Evolutionary conservation across 1,139 yeast species (phyloP).

Genomic region (Yamadazyma songkhlaensis): DNA sequence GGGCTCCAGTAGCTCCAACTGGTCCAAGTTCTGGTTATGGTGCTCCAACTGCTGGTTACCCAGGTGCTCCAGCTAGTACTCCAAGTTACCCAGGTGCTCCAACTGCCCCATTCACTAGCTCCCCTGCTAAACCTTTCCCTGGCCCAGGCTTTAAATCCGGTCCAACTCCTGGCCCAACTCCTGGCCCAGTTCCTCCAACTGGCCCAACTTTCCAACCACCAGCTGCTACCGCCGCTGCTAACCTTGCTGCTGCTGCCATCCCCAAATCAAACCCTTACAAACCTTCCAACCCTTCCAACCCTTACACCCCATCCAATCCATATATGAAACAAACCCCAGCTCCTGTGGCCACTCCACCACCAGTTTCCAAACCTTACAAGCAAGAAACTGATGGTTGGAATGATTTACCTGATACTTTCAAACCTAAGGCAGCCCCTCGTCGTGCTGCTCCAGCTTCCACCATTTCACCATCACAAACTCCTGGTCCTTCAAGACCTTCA

Average conservation of each 20-base stretch:
- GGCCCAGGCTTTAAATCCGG: too few species aligned
- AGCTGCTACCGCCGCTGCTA: too few species aligned
- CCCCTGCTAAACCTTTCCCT: too few species aligned
- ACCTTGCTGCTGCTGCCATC: too few species aligned
- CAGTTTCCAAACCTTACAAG: conserved; percentile 43
- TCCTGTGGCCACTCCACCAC: conserved; percentile 16
- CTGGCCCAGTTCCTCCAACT: too few species aligned
- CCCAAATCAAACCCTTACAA: conserved; percentile 5
- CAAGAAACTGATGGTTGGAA: conserved; percentile 88
- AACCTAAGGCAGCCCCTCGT: conserved; percentile 46
- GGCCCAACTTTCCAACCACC: too few species aligned
- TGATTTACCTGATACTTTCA: conserved; percentile 77
- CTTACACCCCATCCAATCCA: conserved; percentile 16
- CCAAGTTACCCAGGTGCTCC: too few species aligned
- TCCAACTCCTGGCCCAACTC: too few species aligned
- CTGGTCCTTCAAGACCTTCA: conserved; percentile 14
- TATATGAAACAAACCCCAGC: conserved; percentile 12
- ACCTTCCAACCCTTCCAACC: conserved; percentile 10
- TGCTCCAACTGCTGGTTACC: too few species aligned
- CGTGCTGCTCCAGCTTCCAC: conserved; percentile 46
- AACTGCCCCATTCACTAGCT: too few species aligned
- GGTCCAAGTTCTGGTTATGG: too few species aligned
- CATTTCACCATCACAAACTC: conserved; percentile 15
- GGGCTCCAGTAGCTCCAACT: neutral
- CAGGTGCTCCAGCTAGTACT: neutral